These are phyloP conservation scores for Hanseniaspora taiwanica DNA, from an alignment of 805 yeast genomes.

Conservation along the genomic window DNA sequence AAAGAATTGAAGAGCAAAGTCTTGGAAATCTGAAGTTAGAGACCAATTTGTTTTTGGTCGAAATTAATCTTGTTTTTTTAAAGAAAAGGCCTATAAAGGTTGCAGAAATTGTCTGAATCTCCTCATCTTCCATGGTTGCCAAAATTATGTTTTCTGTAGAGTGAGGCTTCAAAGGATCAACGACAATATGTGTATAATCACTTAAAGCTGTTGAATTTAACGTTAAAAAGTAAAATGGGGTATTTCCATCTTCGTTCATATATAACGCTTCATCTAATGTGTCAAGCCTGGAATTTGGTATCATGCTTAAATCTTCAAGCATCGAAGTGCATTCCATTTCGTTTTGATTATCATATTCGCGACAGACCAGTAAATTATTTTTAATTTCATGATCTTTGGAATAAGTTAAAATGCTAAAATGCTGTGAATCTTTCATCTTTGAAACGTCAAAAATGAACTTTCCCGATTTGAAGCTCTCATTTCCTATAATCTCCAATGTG, in stretches of 20 bases:
- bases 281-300: neutral
- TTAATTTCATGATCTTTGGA: too few relatives aligned
- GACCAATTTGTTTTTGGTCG: neutral
- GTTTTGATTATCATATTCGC: neutral
- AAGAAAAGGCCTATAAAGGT: slow-evolving; percentile 10
- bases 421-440: too few relatives aligned
- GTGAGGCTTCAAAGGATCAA: slow-evolving; percentile 24
- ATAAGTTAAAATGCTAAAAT: too few relatives aligned
- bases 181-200: slow-evolving; percentile 36
- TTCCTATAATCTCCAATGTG: too few relatives aligned
- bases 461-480: too few relatives aligned
- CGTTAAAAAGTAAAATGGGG: slow-evolving; percentile 38
- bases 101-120: neutral
- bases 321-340: neutral
- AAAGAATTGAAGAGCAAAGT: slow-evolving; percentile 19
- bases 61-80: neutral
- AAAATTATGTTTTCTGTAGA: slow-evolving; percentile 13
- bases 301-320: neutral
- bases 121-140: slow-evolving; percentile 9
- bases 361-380: too few relatives aligned
- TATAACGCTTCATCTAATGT: neutral
- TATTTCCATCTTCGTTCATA: neutral
- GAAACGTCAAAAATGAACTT: too few relatives aligned
- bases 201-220: slow-evolving; percentile 27
- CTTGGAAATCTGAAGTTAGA: slow-evolving; percentile 12